Percentiles rank a stretch among this genome's conserved stretches.
Evolutionary conservation across 2,329 filamentous ascomycete genomes (phyloP).

Genomic region (Juglanconis oblonga): DNA sequence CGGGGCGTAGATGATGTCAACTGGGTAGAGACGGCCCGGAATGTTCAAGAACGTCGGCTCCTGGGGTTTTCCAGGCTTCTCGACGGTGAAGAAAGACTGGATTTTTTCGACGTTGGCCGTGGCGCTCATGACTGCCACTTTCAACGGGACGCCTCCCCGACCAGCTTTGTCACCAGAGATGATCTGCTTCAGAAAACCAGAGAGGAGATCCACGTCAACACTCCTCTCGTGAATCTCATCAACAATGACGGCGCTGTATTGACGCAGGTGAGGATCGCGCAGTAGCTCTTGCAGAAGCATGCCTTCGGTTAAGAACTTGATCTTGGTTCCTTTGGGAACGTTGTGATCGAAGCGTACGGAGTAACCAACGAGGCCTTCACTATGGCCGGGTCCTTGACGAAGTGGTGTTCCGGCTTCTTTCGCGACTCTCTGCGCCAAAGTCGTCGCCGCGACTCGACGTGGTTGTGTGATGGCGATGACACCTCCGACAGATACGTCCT

Average conservation of each 20-base stretch:
- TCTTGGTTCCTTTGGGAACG: constrained; percentile 73
- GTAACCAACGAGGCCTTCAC: constrained; percentile 72
- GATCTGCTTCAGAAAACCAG: constrained; percentile 84
- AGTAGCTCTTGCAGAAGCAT: constrained; percentile 95
- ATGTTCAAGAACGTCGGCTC: constrained; percentile 53
- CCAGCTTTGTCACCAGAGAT: constrained; percentile 60
- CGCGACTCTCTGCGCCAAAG: constrained; percentile 82
- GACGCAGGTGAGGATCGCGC: constrained; percentile 73
- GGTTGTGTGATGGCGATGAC: constrained; percentile 94
- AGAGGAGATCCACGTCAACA: constrained; percentile 85
- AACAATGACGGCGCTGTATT: constrained; percentile 87
- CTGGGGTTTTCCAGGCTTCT: constrained; percentile 10
- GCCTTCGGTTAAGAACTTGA: constrained; percentile 95
- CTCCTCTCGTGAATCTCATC: constrained; percentile 97
- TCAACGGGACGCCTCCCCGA: constrained; percentile 71
- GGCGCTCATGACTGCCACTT: constrained; percentile 95
- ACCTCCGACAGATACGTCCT: constrained; percentile 61
- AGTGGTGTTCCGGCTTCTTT: constrained; percentile 65
- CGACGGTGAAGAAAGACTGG: constrained; percentile 64
- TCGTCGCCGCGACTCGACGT: constrained; percentile 88
- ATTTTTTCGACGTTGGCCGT: constrained; percentile 85
- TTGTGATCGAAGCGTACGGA: constrained; percentile 92
- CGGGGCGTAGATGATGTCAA: constrained; percentile 72
- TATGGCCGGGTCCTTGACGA: constrained; percentile 27
- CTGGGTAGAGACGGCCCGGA: constrained; percentile 82